Percentiles rank a stretch among this genome's conserved stretches.
Evolutionary conservation across 2,329 filamentous ascomycete genomes (phyloP).

Genomic region (Talaromyces sp.): DNA sequence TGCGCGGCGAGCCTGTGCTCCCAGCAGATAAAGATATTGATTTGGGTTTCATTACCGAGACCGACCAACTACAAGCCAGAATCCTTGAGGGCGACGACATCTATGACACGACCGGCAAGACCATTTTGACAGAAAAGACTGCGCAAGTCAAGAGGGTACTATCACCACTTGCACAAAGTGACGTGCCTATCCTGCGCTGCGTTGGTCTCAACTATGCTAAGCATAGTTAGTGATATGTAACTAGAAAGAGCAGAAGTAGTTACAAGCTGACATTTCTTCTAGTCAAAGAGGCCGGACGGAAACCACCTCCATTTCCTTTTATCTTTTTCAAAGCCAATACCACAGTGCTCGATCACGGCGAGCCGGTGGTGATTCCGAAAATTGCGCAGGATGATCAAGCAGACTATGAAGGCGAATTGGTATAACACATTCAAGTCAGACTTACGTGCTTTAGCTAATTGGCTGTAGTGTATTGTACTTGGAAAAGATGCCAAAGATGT

Average conservation of each 20-base stretch:
- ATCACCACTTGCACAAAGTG: constrained; percentile 48
- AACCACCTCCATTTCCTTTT: constrained; percentile 58
- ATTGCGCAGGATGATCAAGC: constrained; percentile 60
- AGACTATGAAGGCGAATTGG: constrained; percentile 73
- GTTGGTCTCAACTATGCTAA: constrained; percentile 60
- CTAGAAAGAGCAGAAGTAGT: background rate
- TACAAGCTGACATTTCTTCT: background rate
- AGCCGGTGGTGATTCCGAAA: constrained; percentile 59
- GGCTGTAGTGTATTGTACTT: constrained; percentile 2
- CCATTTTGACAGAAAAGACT: constrained; percentile 52
- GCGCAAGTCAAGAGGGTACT: constrained; percentile 54
- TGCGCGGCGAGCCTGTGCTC: constrained; percentile 54
- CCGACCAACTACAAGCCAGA: constrained; percentile 50
- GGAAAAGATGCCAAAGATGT: constrained; percentile 40
- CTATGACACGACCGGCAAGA: constrained; percentile 47
- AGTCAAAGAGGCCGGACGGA: constrained; percentile 53
- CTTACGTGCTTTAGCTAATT: background rate
- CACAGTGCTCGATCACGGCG: constrained; percentile 58
- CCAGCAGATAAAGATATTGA: constrained; percentile 36
- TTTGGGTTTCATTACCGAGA: constrained; percentile 46
- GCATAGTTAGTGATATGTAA: constrained; percentile 41
- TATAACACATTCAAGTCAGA: constrained; percentile 29
- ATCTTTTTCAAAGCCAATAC: constrained; percentile 68
- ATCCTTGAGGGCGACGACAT: constrained; percentile 52
- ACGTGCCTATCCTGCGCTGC: constrained; percentile 57